A percentile compares a stretch with the other conserved stretches of the same genome.
phyloP scores from a whole-genome alignment of 2,329 filamentous ascomycete species.

The Byssothecium circinans region DNA sequence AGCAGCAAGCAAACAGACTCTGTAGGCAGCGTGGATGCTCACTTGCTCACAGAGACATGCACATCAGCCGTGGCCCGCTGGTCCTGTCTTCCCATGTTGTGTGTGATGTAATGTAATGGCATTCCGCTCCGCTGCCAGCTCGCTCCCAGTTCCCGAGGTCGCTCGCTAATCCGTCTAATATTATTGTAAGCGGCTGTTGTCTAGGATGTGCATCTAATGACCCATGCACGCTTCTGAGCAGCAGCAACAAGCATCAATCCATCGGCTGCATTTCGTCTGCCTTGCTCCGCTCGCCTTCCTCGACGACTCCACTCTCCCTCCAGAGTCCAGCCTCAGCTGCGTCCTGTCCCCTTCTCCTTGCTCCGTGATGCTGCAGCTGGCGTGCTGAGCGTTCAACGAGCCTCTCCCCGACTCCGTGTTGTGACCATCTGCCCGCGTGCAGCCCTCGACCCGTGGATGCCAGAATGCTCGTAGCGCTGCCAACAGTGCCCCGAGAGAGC shows the following conservation, averaged over 20 bases:
- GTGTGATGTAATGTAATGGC: too few relatives aligned
- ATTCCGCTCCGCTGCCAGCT: too few relatives aligned
- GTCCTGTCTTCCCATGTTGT: too few relatives aligned
- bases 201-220: too few relatives aligned
- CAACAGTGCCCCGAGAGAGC: conserved; percentile 42
- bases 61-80: too few relatives aligned
- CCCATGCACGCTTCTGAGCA: too few relatives aligned
- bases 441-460: conserved; percentile 22
- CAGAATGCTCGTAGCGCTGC: conserved; percentile 45
- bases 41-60: too few relatives aligned
- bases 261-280: not conserved
- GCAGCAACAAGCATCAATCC: not conserved
- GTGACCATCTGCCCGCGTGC: conserved; percentile 21
- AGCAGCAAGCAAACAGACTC: too few relatives aligned
- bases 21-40: too few relatives aligned
- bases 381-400: conserved; percentile 8
- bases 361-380: conserved; percentile 24
- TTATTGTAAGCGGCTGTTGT: too few relatives aligned
- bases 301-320: conserved; percentile 32
- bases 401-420: conserved; percentile 18
- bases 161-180: too few relatives aligned
- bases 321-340: conserved; percentile 24
- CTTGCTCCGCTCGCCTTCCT: conserved; percentile 27
- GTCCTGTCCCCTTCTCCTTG: conserved; percentile 26
- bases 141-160: too few relatives aligned